Evolutionary conservation across 768 basidiomycete species (phyloP).

Genomic region (Epithele typhae): DNA sequence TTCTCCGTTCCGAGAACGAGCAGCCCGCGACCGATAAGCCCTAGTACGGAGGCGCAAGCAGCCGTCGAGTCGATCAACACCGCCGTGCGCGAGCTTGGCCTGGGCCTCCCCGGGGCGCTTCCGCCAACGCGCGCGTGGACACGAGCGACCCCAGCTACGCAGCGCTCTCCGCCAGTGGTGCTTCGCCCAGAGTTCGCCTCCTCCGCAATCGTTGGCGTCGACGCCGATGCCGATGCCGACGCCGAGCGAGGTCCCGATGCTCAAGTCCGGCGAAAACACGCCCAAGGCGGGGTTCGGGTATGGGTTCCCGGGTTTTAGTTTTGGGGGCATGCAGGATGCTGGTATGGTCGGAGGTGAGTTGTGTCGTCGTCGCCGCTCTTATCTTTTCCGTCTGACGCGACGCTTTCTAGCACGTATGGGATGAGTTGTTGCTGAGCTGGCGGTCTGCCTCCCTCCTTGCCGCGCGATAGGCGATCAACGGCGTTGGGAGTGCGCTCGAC

Average conservation of each 20-base stretch:
- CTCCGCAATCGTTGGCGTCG: background rate
- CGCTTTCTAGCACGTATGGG: background rate
- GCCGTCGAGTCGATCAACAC: conserved; percentile 2
- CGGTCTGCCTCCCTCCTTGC: too few species aligned
- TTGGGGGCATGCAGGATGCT: conserved; percentile 20
- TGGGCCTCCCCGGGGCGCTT: conserved; percentile 11
- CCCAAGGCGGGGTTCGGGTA: conserved; percentile 19
- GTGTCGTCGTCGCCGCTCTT: too few species aligned
- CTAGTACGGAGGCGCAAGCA: conserved; percentile 3
- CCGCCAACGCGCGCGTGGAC: conserved; percentile 18
- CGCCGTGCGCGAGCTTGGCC: conserved; percentile 12
- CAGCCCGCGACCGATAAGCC: background rate
- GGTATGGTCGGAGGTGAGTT: conserved; percentile 27
- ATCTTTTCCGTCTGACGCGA: too few species aligned
- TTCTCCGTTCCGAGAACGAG: background rate
- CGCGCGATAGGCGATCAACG: too few species aligned
- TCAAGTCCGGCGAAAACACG: conserved; percentile 4
- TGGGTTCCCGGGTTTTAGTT: conserved; percentile 23
- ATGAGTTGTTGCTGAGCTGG: background rate
- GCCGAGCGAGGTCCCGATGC: background rate
- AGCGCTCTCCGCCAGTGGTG: conserved; percentile 65
- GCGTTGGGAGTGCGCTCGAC: too few species aligned
- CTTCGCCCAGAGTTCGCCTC: conserved; percentile 48
- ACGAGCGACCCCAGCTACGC: conserved; percentile 43
- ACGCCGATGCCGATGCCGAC: background rate